Base-by-base conservation (phyloP, 352 stramenopile genomes). In the Peronospora tabacina region DNA sequence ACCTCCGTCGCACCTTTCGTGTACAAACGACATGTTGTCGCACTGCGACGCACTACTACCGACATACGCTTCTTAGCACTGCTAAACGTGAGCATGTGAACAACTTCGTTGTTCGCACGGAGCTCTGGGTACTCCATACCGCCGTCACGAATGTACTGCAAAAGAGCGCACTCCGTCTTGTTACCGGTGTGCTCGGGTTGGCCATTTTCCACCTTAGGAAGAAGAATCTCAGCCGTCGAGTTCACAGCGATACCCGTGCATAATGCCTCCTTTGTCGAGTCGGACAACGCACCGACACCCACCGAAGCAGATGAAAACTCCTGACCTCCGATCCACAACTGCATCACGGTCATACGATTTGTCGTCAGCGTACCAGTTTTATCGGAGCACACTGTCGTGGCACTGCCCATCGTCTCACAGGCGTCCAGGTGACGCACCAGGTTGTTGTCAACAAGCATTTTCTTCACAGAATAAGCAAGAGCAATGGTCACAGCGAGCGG, bases 351-450 rank as follows among this genome's bases (percentile, higher is more conserved):
- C 95, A 98, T 98, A 15, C 87, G 74, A 59, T 98, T 98, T 46
- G 90, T 98, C 2, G 96, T 99, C 6, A 99, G 71, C 36, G 95
- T 99, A 12, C 96, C 96, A 5, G 82, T 95, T 71, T 90, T 94
- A 63, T 90, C 92, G 24, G 84, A 96, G 64, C 91, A 97, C 62
- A 98, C 95, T 0, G 96, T 89, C 7, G 95, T 97, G 0, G 93
- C 87, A 44, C 78, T 92, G 49, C 93, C 90, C 71, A 98, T 91
- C 16, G 91, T 98, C 50, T 95, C 84, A 66, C 78, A 90, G 2
- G 77, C 77, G 41, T 82, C 75, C 40, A 94, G 57, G 48, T 93
- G 74, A 36, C 76, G 80, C 39, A 95, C 84, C n/a, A 92, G 33
- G 51, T 88, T 90, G 64, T 91, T 93, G 57, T 93, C 75, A n/a